Evolutionary conservation across 129 eudicot genomes (phyloP), one percentile per base, ranked within the genome.

Genomic region (sunflower (Helianthus annuus)): DNA sequence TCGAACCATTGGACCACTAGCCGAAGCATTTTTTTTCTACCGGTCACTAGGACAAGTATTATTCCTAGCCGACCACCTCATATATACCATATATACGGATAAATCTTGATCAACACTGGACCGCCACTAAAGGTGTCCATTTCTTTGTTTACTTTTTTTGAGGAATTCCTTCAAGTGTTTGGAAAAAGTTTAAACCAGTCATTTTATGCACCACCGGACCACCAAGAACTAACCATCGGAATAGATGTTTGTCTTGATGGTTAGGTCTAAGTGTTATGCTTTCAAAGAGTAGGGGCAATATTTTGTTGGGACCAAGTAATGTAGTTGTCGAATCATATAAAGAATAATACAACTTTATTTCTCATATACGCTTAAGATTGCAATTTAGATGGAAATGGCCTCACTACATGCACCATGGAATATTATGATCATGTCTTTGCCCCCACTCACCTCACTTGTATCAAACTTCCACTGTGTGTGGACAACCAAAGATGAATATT

Each of bases 401-500:
- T 63, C 60, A 63, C 34, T 67, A 78, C 55, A 78, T 78, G 77
- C 82, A 55, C 61, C 45, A 34, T 62, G 72, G 78, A 71, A 78
- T 71, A 55, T 78, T 71, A 71, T 64, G 62, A 71, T 78, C 77
- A 64, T 71, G 73, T 55, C 49, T 45, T 64, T 54, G 78, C 61
- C 72, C 82, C 77, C 82, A 78, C 82, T 61, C 68, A 78, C 16
- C 14, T 10, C 52, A 29, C 17, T 40, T 71, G 68, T 63, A 78
- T 71, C 78, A 78, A 63, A 19, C 72, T 70, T 64, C 82, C 82
- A 70, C 77, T 78, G 10, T 71, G 40, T 78, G 77, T 70, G 77
- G 77, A 73, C 69, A 27, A 29, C 7, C 10, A 48, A 49, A 14
- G 13, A 72, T 44, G 68, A 29, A 49, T 42, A 42, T 56, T 69